Percentiles rank a stretch among this genome's conserved stretches.
These are phyloP conservation scores for Pleoardoris graminearum DNA, from an alignment of 2,329 filamentous ascomycete genomes.

Conservation along the genomic window DNA sequence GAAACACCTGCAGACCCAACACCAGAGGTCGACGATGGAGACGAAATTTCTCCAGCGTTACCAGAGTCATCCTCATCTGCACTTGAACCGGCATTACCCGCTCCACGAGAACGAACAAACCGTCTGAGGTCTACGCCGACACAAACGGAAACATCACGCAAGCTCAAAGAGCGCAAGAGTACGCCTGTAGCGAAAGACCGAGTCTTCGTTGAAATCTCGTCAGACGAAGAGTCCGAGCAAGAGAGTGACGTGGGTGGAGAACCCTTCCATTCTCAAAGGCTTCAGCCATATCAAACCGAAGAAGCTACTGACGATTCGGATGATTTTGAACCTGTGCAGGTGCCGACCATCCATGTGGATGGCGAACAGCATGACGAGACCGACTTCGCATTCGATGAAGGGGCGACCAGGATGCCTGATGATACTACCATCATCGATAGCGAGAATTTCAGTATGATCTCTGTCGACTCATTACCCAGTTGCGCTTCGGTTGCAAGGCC, in stretches of 20 bases:
- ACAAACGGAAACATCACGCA: slow-evolving; percentile 19
- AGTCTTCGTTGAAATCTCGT: slow-evolving; percentile 17
- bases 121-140: slow-evolving; percentile 19
- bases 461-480: slow-evolving; percentile 51
- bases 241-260: slow-evolving; percentile 29
- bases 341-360: slow-evolving; percentile 10
- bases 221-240: slow-evolving; percentile 29
- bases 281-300: neutral
- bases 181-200: slow-evolving; percentile 33
- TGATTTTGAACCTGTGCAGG: neutral
- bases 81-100: neutral
- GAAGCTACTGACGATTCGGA: slow-evolving; percentile 1
- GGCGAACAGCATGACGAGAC: slow-evolving; percentile 26
- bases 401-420: slow-evolving; percentile 42
- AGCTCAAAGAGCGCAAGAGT: slow-evolving; percentile 28
- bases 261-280: neutral
- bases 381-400: slow-evolving; percentile 36
- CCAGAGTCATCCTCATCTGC: neutral
- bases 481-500: slow-evolving; percentile 34
- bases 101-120: slow-evolving; percentile 8
- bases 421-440: slow-evolving; percentile 53
- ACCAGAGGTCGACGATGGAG: neutral
- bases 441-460: slow-evolving; percentile 57
- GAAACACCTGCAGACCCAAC: neutral
- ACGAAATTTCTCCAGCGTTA: slow-evolving; percentile 9